phyloP scores from a whole-genome alignment of 371 early-diverging fungal species.

The Nematocida ironsii region DNA sequence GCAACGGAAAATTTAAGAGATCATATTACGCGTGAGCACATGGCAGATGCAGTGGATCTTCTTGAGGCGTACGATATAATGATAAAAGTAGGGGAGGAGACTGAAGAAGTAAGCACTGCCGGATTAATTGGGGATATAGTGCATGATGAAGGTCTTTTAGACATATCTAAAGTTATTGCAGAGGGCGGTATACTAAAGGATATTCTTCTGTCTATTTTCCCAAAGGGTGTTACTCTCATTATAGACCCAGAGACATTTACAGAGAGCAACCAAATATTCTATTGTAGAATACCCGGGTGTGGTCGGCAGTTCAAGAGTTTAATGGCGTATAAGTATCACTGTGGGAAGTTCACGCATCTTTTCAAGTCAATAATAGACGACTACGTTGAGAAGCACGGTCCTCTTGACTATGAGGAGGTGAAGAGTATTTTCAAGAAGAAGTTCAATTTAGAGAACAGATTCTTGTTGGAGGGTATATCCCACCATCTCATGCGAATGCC shows the following conservation, averaged over 20 bases:
- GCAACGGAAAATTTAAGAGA: constrained; percentile 44
- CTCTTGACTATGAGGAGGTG: constrained; percentile 50
- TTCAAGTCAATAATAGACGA: constrained; percentile 58
- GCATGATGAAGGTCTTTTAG: constrained; percentile 56
- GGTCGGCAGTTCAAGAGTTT: constrained; percentile 61
- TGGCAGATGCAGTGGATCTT: constrained; percentile 47
- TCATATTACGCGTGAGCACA: constrained; percentile 28
- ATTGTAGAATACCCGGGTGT: constrained; percentile 61
- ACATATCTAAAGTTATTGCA: constrained; percentile 52
- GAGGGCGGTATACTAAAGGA: constrained; percentile 51
- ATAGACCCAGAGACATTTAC: constrained; percentile 52
- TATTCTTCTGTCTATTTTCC: constrained; percentile 40
- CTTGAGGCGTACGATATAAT: constrained; percentile 52
- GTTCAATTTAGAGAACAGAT: constrained; percentile 57
- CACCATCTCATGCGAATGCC: constrained; percentile 60
- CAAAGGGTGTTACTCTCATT: constrained; percentile 55
- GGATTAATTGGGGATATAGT: constrained; percentile 46
- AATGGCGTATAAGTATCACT: constrained; percentile 65
- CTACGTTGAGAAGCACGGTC: constrained; percentile 13
- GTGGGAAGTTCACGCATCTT: constrained; percentile 56
- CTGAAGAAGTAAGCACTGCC: constrained; percentile 32
- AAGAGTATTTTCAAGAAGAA: constrained; percentile 42
- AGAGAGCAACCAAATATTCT: constrained; percentile 48
- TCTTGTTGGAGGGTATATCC: constrained; percentile 56
- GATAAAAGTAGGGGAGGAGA: constrained; percentile 44